Percentiles rank a stretch among this genome's conserved stretches.
phyloP scores from a whole-genome alignment of 495 filamentous ascomycete genomes.

The Symbiotaphrina buchneri region DNA sequence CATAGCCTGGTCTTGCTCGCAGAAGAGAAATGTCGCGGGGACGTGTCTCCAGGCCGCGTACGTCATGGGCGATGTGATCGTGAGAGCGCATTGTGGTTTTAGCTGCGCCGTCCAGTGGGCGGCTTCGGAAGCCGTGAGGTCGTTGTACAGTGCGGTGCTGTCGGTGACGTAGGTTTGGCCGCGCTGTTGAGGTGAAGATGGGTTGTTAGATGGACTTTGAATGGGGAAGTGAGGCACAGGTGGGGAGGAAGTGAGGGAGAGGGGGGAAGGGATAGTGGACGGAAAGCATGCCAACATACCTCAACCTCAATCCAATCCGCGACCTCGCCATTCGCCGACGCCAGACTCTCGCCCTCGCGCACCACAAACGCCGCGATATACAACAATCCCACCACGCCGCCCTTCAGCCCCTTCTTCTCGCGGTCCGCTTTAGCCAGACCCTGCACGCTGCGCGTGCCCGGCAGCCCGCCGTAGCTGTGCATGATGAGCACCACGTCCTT shows the following conservation, averaged over 20 bases:
- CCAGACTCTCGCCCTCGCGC: neutral
- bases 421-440: neutral
- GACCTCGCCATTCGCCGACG: neutral
- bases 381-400: neutral
- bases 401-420: neutral
- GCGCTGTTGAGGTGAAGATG: neutral
- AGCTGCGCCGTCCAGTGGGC: constrained; percentile 3
- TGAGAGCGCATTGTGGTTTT: constrained; percentile 10
- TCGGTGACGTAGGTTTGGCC: neutral
- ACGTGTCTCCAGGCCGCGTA: constrained; percentile 22
- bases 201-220: neutral
- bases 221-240: neutral
- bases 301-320: neutral
- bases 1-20: constrained; percentile 20
- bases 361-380: neutral
- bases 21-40: constrained; percentile 24
- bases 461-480: neutral
- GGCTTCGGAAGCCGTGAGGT: constrained; percentile 3
- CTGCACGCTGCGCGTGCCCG: neutral
- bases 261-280: too few species aligned
- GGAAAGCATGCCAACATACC: neutral
- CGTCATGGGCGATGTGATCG: constrained; percentile 12
- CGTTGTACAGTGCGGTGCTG: neutral
- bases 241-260: neutral
- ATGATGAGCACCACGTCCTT: neutral